Base-by-base conservation (phyloP, 352 stramenopile genomes). In the Globisporangium okanoganense region DNA sequence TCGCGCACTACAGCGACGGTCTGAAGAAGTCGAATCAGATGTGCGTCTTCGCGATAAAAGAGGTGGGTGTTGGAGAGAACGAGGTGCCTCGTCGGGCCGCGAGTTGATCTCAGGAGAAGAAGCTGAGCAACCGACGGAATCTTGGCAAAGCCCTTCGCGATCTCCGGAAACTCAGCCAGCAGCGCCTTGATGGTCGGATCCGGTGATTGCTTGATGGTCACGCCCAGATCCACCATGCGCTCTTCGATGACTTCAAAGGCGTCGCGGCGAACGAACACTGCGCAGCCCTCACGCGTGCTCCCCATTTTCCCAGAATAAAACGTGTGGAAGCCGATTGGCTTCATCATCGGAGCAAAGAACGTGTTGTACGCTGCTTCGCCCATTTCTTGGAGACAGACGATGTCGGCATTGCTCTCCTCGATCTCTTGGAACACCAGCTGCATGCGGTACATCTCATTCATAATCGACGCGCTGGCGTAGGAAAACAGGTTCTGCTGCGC, bases 341-440 rank as follows among this genome's bases (percentile, higher is more conserved):
- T 18, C 56, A 91, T 50, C 69, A 90, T 79, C 1, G 80, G 80
- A 8, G 73, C 57, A 45, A 91, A 92, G 61, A 88, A 88, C 29
- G 40, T 51, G 7, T 73, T 56, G 56, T 73, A 94, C 14, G 82
- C 65, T 20, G 71, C 52, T 48, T 81, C 69, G 3, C 85, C 85
- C 68, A 92, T 87, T 64, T 94, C 85, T 62, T 94, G 85, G 3
- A 89, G 47, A 58, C 80, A 92, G 9, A 92, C 66, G 33, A 94
- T 64, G 48, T 92, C 78, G 36, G 72, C 64, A 29, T 84, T 74
- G 13, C 69, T 72, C 47, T 92, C 80, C 22, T 75, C 66, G 24
- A 94, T 86, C 62, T 94, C 85, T 49, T 89, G 75, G 38, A 82
- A 76, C 53, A 91, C 73, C 6, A 94, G 70, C 38, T 91, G 85